Conservation (phyloP, 495 filamentous ascomycete species). For the Tuber indicum region DNA sequence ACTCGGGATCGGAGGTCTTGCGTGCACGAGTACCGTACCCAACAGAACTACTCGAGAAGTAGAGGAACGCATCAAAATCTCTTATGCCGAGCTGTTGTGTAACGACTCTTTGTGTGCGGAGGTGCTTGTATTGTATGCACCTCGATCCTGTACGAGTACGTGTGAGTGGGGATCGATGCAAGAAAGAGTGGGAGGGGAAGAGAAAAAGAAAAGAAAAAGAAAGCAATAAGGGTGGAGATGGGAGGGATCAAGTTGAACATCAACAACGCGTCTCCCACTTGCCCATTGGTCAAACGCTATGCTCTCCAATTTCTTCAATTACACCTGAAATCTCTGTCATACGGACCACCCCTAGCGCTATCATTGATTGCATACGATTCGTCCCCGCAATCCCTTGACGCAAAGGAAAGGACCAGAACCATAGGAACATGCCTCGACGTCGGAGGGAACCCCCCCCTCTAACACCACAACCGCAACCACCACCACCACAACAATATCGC, state of each 20-base stretch:
- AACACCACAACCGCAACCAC: conserved; percentile 15
- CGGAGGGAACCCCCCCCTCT: conserved; percentile 18
- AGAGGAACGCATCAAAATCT: background rate
- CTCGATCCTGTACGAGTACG: background rate
- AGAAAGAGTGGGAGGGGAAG: background rate
- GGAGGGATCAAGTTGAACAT: conserved; percentile 1
- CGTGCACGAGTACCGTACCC: background rate
- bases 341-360: background rate
- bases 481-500: conserved; percentile 21
- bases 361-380: conserved; percentile 8
- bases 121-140: background rate
- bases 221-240: background rate
- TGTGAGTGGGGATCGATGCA: background rate
- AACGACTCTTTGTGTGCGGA: background rate
- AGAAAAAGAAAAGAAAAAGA: background rate
- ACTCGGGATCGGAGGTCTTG: background rate
- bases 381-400: background rate
- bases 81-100: background rate
- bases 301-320: conserved; percentile 12
- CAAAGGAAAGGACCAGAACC: background rate
- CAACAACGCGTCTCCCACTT: conserved; percentile 35
- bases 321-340: background rate
- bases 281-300: conserved; percentile 5
- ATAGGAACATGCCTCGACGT: conserved; percentile 22
- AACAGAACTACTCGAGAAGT: background rate